Evolutionary conservation across 208 protist genomes (phyloP).

Genomic region (Tetramitus jugosus): DNA sequence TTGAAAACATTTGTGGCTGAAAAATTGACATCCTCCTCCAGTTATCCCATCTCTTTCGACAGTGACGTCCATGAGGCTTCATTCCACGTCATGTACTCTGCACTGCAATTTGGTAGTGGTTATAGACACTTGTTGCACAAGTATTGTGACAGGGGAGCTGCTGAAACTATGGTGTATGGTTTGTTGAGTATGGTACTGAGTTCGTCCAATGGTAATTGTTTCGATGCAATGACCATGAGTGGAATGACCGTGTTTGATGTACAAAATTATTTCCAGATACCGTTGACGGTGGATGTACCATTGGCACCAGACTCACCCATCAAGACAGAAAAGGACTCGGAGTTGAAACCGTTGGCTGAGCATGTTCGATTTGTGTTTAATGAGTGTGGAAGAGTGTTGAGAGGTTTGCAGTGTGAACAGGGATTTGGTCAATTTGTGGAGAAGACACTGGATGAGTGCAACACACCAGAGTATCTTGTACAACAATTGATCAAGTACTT

Average conservation of each 20-base stretch:
- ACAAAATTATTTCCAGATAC: background rate
- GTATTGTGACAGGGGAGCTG: background rate
- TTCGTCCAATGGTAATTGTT: too few species aligned
- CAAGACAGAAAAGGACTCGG: background rate
- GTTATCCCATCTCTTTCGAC: background rate
- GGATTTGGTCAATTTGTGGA: too few species aligned
- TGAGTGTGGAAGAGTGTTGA: background rate
- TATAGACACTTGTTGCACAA: slow-evolving; percentile 3
- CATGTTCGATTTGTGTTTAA: background rate
- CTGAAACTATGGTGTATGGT: background rate
- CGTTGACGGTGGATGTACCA: background rate
- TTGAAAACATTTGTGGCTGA: too few species aligned
- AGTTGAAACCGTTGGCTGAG: slow-evolving; percentile 1
- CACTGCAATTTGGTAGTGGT: background rate
- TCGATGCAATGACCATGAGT: background rate
- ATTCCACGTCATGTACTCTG: background rate
- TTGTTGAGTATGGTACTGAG: background rate
- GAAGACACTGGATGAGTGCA: too few species aligned
- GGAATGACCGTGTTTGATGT: background rate
- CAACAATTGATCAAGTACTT: background rate
- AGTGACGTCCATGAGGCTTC: background rate
- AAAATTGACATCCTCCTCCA: too few species aligned
- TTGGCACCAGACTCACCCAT: background rate
- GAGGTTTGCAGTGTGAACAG: background rate
- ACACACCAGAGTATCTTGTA: background rate